Evolutionary conservation across 345 rosid species (phyloP), one percentile per base, ranked within the genome.

Genomic region (Citrus maxima): DNA sequence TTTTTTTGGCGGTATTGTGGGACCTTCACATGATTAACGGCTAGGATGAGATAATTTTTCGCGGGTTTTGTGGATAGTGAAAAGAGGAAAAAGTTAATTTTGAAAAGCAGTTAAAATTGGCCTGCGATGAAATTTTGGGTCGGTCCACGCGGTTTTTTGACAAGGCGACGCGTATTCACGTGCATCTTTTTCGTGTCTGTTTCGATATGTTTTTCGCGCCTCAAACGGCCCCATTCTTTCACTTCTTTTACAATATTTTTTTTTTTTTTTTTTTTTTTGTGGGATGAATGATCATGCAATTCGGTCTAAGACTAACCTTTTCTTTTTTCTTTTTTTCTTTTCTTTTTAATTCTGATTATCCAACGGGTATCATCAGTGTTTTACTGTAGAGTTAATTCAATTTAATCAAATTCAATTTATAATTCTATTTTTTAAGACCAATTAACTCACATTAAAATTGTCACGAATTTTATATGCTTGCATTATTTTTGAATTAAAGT

Each of bases 91-190:
- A 7, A 59, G 51, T 16, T 40, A 59, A 4, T 76, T 83, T 83
- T 68, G 77, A 84, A 87, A 82, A 82, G 62, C 79, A 63, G 83
- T 82, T 77, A 56, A 22, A 16, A 38, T 5, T 27, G 22, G 2
- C 14, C 18, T 21, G 37, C 9, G 1, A 32, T 5, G 4, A 62
- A 73, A 37, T 2, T 13, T 60, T 5, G 73, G 77, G 82, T 51
- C 58, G 85, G 85, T 72, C 70, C 84, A 86, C 91, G 88, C 88
- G 89, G 79, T 80, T 81, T 83, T 63, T 22, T 79, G 81, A 79
- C 81, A 71, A 59, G 0, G 71, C 25, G 83, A 84, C 90, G 88
- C 90, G 90, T 70, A 56, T 68, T 85, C 86, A 79, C 87, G 75
- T 79, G 86, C 70, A 24, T 7, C 80, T 51, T 19, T 70, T 7